These are phyloP conservation scores for Eragrostis tef DNA, from an alignment of 202 grass and related monocot species.

Conservation along the genomic window DNA sequence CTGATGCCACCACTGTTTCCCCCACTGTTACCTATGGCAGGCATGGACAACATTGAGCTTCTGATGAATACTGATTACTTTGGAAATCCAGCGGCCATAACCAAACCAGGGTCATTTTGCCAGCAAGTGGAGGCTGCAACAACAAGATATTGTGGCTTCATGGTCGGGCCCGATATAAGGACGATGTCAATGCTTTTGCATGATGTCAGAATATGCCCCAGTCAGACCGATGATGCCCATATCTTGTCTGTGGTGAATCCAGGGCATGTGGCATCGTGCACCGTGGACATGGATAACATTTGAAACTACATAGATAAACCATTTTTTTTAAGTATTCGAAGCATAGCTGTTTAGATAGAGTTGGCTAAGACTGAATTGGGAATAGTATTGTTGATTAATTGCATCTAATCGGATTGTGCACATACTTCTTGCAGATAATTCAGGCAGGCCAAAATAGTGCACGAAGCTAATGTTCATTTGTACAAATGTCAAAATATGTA, in stretches of 20 bases:
- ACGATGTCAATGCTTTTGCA: conserved; percentile 47
- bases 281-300: conserved; percentile 43
- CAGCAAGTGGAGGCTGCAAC: conserved; percentile 15
- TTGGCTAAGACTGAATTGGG: too few species aligned
- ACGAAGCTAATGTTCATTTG: too few species aligned
- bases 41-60: background rate
- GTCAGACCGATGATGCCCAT: conserved; percentile 38
- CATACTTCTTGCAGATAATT: too few species aligned
- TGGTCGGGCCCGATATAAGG: conserved; percentile 4
- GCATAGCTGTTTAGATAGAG: too few species aligned
- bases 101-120: background rate
- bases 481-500: too few species aligned
- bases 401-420: too few species aligned
- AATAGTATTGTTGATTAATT: too few species aligned
- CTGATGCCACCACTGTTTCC: background rate
- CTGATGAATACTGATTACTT: conserved; percentile 6
- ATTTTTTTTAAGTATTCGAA: too few species aligned
- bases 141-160: background rate
- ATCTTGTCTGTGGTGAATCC: conserved; percentile 38
- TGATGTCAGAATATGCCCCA: conserved; percentile 41
- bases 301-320: conserved; percentile 40
- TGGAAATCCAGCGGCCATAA: background rate
- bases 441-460: too few species aligned
- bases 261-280: background rate
- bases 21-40: background rate